Conservation (phyloP, 148 eudicot species). For the Arbutus unedo region DNA sequence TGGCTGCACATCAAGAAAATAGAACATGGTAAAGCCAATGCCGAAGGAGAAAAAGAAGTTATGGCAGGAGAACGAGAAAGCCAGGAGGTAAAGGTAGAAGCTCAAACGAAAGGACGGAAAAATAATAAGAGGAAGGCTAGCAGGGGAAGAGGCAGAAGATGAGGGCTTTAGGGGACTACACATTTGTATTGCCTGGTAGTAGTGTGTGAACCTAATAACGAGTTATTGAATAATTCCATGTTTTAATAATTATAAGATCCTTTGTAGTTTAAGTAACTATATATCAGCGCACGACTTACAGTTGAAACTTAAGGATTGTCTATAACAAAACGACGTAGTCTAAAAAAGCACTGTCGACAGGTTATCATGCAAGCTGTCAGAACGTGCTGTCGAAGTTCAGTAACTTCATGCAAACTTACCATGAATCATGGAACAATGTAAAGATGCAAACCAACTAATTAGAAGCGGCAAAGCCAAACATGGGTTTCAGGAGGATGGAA, state of each 20-base stretch:
- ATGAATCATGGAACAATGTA: neutral
- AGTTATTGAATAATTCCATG: neutral
- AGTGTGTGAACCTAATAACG: neutral
- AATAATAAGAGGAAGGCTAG: neutral
- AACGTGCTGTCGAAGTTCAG: neutral
- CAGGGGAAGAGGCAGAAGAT: neutral
- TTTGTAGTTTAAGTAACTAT: too few relatives aligned
- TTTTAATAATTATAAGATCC: neutral
- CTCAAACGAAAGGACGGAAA: neutral
- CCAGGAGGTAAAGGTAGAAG: neutral
- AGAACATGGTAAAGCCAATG: neutral
- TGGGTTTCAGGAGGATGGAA: neutral
- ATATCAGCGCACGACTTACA: too few relatives aligned
- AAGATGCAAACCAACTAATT: neutral
- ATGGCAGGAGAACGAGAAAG: constrained; percentile 5
- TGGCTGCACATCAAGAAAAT: constrained; percentile 11
- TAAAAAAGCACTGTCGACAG: neutral
- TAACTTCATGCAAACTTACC: neutral
- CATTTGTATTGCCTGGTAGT: neutral
- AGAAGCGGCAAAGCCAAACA: neutral
- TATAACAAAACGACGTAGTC: neutral
- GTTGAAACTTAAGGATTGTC: too few relatives aligned
- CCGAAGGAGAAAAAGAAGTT: neutral
- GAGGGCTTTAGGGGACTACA: neutral
- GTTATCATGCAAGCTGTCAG: neutral